Evolutionary conservation across 768 basidiomycete species (phyloP).

Genomic region (Arthromyces matolae): DNA sequence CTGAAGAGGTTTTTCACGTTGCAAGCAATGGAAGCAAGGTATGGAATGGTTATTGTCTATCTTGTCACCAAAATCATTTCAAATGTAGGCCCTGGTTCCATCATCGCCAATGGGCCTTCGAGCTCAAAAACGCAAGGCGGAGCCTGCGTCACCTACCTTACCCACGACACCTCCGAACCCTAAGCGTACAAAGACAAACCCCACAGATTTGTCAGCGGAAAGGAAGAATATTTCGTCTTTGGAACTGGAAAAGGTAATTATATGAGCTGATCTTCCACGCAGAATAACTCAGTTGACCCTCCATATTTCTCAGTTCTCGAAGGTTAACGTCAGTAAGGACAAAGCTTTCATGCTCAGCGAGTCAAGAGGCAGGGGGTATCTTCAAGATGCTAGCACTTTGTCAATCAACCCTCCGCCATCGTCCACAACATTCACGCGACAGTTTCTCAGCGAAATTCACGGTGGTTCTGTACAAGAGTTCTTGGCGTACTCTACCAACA

Average conservation of each 20-base stretch:
- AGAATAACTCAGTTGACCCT: not conserved
- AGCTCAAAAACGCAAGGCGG: not conserved
- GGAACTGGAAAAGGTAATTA: not conserved
- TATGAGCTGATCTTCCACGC: too few relatives aligned
- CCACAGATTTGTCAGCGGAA: not conserved
- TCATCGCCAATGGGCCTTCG: not conserved
- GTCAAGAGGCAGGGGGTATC: not conserved
- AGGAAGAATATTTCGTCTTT: not conserved
- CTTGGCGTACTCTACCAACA: not conserved
- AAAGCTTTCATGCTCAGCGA: not conserved
- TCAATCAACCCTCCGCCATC: conserved; percentile 4
- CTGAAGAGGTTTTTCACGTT: too few relatives aligned
- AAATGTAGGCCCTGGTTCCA: not conserved
- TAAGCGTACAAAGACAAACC: not conserved
- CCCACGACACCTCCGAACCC: not conserved
- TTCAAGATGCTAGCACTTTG: not conserved
- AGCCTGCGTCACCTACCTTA: not conserved
- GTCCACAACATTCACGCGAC: not conserved
- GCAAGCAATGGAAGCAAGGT: too few relatives aligned
- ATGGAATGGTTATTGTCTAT: not conserved
- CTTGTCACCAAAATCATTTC: not conserved
- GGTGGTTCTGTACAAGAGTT: not conserved
- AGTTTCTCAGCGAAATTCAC: conserved; percentile 1
- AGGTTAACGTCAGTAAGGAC: conserved; percentile 4
- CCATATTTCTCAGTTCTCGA: not conserved